Evolutionary conservation across 2,329 filamentous ascomycete genomes (phyloP), one percentile per base, ranked within the genome.

Genomic region (Diatrype stigma): DNA sequence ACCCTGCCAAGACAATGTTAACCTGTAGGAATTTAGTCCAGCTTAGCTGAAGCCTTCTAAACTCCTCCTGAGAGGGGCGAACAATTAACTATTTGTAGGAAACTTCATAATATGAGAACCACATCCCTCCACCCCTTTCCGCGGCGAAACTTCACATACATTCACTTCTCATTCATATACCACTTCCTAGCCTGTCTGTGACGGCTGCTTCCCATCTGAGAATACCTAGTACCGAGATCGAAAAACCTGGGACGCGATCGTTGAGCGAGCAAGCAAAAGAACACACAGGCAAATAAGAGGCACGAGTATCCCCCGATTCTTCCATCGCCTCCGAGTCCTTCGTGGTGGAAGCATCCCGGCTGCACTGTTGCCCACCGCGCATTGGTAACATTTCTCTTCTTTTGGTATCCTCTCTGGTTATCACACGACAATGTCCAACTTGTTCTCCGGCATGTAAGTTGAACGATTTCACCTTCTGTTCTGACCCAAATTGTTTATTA

Each of bases 381-480:
- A 22, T 14, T 40, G 17, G 37, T 40, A 5, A 8, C 19, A 10
- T 16, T 21, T 12, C 37, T 14, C n/a, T 28, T 28, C 2, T 11
- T 16, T 44, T 32, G 40, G 22, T 30, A 46, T 32, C 23, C n/a
- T 23, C 42, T 17, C 30, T 50, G 22, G 17, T 55, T 50, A 45
- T 57, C 53, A 56, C 57, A 56, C 59, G 60, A 71, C 62, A 65
- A 82, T 82, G 79, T 82, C 79, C 61, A 81, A 81, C 70, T 71
- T 82, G 61, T 82, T 82, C 66, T 82, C 79, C 63, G 79, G 79
- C 69, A 82, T 82, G 79, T 82, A 73, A 79, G 79, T 80, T 55
- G 50, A 54, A 48, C 50, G 28, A 46, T 57, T 53, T 52, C 51
- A 48, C 50, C n/a, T 55, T 40, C 32, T 46, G 40, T 47, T 48